Evolutionary conservation across 768 basidiomycete species (phyloP).

Genomic region (Dendrothele bispora): DNA sequence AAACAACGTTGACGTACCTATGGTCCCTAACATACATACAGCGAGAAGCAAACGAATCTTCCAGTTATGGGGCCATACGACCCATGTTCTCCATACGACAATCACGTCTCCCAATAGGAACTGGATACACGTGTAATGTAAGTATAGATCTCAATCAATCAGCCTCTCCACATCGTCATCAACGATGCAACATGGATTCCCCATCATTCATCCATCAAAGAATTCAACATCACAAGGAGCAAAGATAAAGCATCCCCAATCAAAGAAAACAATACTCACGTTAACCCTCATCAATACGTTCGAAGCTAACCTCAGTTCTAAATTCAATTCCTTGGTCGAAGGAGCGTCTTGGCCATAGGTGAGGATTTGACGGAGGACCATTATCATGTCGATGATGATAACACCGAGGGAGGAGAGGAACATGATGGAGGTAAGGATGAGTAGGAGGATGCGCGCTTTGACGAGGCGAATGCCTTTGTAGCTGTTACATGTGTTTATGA

Average conservation of each 20-base stretch:
- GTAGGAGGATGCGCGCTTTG: not conserved
- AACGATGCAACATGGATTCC: no score
- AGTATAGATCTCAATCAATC: no score
- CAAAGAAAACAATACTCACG: not conserved
- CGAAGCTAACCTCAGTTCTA: not conserved
- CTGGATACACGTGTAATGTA: no score
- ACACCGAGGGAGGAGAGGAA: constrained; percentile 1
- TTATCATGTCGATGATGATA: constrained; percentile 2
- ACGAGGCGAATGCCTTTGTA: not conserved
- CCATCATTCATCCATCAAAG: no score
- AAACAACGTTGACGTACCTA: no score
- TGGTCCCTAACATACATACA: constrained; percentile 12
- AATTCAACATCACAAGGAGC: not conserved
- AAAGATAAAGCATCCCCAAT: not conserved
- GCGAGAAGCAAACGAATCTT: constrained; percentile 11
- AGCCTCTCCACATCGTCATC: no score
- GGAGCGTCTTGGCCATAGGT: not conserved
- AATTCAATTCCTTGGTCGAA: not conserved
- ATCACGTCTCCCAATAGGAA: constrained; percentile 18
- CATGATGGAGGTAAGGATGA: not conserved
- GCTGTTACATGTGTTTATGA: not conserved
- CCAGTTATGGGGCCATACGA: constrained; percentile 15
- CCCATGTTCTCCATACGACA: constrained; percentile 19
- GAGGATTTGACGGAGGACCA: not conserved
- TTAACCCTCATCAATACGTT: constrained; percentile 1